Evolutionary conservation across 495 filamentous ascomycete genomes (phyloP), one percentile per base, ranked within the genome.

Genomic region (Sporormia fimetaria): DNA sequence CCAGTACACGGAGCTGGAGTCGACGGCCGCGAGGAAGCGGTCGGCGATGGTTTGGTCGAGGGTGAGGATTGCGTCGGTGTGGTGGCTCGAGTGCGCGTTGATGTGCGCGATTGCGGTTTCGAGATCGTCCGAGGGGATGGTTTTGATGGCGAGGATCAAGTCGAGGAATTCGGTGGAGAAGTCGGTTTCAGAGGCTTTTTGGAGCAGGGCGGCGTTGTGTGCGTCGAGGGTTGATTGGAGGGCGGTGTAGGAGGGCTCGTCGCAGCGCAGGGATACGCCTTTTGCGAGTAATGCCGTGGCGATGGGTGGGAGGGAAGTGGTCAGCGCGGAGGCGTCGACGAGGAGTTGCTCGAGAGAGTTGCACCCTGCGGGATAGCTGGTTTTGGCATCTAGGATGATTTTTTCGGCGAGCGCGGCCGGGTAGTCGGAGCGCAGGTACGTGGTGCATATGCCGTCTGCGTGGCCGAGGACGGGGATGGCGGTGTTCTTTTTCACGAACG

Each of bases 381-480:
- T 81, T 61, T 99, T 99, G 15, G 88, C 80, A 62, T 99, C 92
- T 47, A 94, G 64, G 12, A 96, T 67, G 15, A 95, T 80, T 39
- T 78, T 80, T 9, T 75, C 70, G 18, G 84, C 81, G 55, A 78
- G 78, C 17, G 73, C 64, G 15, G 65, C 62, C 47, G 88, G 78
- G 18, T 83, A 88, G 31, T 87, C 82, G 9, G 70, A 62, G 51
- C 87, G 81, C 22, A 99, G 72, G 63, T 94, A 99, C 42, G 87
- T 78, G 41, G 75, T 75, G 67, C 90, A 98, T 42, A 96, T 70
- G 21, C 90, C 90, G 57, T 99, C 92, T 9, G 90, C 92, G 57
- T 99, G 90, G 23, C 90, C 90, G 20, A 99, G 75, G 4, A 99
- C 92, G 0, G 90, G 92, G 44, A 99, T 96, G 47, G 83, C 83